Evolutionary conservation across 2,329 filamentous ascomycete genomes (phyloP).

Genomic region (Claviceps cyperi): DNA sequence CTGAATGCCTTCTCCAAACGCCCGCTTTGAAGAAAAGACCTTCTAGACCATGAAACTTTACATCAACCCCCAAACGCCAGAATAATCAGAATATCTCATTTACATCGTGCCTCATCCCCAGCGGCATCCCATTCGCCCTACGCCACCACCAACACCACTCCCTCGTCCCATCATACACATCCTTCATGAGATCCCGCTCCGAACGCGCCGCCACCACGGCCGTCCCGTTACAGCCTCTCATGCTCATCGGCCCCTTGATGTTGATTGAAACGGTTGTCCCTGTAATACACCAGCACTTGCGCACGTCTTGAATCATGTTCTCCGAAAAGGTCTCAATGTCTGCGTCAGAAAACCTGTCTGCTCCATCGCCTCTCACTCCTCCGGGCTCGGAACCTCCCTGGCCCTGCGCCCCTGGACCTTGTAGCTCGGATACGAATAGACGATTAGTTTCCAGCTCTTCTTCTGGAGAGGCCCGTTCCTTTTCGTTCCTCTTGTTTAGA

Average conservation of each 20-base stretch:
- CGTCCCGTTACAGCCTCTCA: constrained; percentile 19
- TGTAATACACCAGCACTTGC: constrained; percentile 27
- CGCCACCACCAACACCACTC: constrained; percentile 23
- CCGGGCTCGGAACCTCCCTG: neutral
- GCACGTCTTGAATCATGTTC: constrained; percentile 30
- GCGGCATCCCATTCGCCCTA: constrained; percentile 2
- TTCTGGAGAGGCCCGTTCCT: constrained; percentile 6
- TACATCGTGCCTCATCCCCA: neutral
- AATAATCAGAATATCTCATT: constrained; percentile 3
- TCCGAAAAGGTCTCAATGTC: constrained; percentile 26
- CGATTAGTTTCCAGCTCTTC: constrained; percentile 7
- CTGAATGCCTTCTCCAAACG: too few species aligned
- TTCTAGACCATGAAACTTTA: too few species aligned
- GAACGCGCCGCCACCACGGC: constrained; percentile 17
- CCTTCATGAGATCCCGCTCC: constrained; percentile 14
- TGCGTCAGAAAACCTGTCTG: constrained; percentile 7
- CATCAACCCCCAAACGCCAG: neutral
- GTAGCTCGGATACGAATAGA: constrained; percentile 11
- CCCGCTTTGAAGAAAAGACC: too few species aligned
- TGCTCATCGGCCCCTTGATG: constrained; percentile 25
- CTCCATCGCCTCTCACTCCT: neutral
- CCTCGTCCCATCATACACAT: constrained; percentile 16
- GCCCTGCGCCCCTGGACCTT: neutral
- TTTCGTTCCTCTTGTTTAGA: constrained; percentile 7
- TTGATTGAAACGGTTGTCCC: constrained; percentile 21